Conservation (phyloP, 345 rosid species). For the Lepidium africanum region DNA sequence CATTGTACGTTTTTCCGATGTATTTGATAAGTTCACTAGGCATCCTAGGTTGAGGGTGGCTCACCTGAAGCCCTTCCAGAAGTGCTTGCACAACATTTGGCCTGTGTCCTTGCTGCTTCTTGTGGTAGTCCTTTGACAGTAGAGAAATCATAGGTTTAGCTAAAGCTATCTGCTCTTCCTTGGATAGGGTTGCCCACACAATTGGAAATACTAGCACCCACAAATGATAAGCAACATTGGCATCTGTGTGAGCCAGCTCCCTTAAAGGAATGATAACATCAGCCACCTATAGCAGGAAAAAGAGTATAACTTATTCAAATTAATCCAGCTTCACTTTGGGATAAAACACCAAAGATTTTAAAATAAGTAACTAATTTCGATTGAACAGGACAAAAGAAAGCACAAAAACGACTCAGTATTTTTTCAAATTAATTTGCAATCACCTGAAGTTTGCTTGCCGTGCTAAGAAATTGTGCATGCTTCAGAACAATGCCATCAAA, state of each 20-base stretch:
- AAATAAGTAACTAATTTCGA: not conserved
- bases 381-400: conserved; percentile 4
- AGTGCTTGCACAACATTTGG: conserved; percentile 99
- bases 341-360: not conserved
- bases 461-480: conserved; percentile 78
- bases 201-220: conserved; percentile 98
- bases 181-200: conserved; percentile 84
- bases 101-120: conserved; percentile 85
- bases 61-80: conserved; percentile 91
- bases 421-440: not conserved
- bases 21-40: conserved; percentile 96
- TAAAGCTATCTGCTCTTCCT: conserved; percentile 76
- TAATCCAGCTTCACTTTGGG: not conserved
- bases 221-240: conserved; percentile 92
- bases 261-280: conserved; percentile 83
- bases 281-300: conserved; percentile 49
- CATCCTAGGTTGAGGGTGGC: conserved; percentile 99
- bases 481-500: conserved; percentile 67
- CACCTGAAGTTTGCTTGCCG: conserved; percentile 90
- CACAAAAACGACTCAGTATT: not conserved
- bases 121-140: conserved; percentile 84
- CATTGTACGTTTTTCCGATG: conserved; percentile 95
- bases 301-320: conserved; percentile 46
- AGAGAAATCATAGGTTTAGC: conserved; percentile 89
- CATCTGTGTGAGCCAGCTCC: conserved; percentile 86